These are phyloP conservation scores for Termitomyces sp. DNA, from an alignment of 768 basidiomycete species.

Conservation along the genomic window DNA sequence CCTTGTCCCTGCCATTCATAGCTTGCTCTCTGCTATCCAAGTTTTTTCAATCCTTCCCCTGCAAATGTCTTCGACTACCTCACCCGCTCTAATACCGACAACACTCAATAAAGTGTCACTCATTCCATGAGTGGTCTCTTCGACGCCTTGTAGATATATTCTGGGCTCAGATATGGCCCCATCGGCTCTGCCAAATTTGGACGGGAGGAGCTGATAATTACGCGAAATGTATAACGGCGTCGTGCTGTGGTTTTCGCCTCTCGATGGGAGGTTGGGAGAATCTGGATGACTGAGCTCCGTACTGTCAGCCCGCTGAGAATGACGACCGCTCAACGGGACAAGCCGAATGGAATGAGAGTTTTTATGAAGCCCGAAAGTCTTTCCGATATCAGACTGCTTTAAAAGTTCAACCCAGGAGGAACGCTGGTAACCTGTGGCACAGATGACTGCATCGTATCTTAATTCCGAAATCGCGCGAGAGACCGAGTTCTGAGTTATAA, in stretches of 20 bases:
- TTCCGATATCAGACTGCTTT: slow-evolving; percentile 32
- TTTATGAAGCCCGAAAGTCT: slow-evolving; percentile 28
- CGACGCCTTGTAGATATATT: slow-evolving; percentile 32
- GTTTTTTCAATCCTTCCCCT: slow-evolving; percentile 1
- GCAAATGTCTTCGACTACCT: slow-evolving; percentile 35
- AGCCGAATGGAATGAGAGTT: slow-evolving; percentile 19
- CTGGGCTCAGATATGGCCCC: slow-evolving; percentile 16
- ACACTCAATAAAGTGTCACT: slow-evolving; percentile 45
- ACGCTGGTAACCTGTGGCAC: slow-evolving; percentile 51
- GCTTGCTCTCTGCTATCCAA: slow-evolving; percentile 7
- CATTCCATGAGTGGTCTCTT: slow-evolving; percentile 34
- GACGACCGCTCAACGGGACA: slow-evolving; percentile 16
- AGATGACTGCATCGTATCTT: slow-evolving; percentile 43
- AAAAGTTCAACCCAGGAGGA: slow-evolving; percentile 40
- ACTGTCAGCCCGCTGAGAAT: slow-evolving; percentile 11
- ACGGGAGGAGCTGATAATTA: slow-evolving; percentile 36
- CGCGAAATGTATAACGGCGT: slow-evolving; percentile 31
- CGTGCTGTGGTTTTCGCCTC: slow-evolving; percentile 9
- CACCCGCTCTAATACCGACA: slow-evolving; percentile 37
- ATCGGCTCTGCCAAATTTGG: slow-evolving; percentile 4
- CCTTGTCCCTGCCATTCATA: not conserved
- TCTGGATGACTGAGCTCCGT: slow-evolving; percentile 11
- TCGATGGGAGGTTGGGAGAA: slow-evolving; percentile 6
- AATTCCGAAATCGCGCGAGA: slow-evolving; percentile 24
- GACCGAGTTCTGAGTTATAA: slow-evolving; percentile 32